Evolutionary conservation across 1,139 yeast species (phyloP), one percentile per base, ranked within the genome.

Genomic region (Pichia kudriavzevii): DNA sequence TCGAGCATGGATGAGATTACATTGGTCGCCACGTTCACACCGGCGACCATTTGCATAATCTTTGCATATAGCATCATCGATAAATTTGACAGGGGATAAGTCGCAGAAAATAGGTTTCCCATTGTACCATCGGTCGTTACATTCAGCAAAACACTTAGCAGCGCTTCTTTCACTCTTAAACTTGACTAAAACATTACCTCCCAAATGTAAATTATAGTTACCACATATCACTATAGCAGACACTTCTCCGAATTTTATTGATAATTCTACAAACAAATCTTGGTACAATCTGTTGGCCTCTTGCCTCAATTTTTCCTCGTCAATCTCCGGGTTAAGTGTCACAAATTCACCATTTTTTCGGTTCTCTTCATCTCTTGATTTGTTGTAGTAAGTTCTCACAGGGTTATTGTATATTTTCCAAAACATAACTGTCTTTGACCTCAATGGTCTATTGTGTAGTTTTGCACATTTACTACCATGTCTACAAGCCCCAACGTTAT

Each of bases 401-500:
- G 94, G 88, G 46, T 81, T 79, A 44, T 73, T 77, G 50, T 79
- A 83, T 40, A 88, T 55, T 48, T 82, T 82, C 29, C 80, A 69
- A 41, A 84, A 64, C 28, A 82, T 63, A 3, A 87, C 66, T 1
- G 91, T 79, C 41, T 67, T 67, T 1, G 94, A 80, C 28, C 64
- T 59, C n/a, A 66, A 59, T 1, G 96, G 95, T 46, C 72, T 70
- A 26, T 72, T 65, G 54, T 88, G 97, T 39, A 69, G 69, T 48
- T 93, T 66, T 10, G 91, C 79, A 53, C 97, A 88, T 49, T 78
- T 80, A 42, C 80, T 91, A 2, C 96, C 96, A 55, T 88, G 96
- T 40, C 96, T 68, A 54, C 97, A 88, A 0, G 95, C 94, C 2
- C 97, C 97, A 27, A 87, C 83, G 55, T 80, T 83, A 44, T 71